phyloP scores from a whole-genome alignment of 75 land plant species.

The Adiantum capillusveneris region DNA sequence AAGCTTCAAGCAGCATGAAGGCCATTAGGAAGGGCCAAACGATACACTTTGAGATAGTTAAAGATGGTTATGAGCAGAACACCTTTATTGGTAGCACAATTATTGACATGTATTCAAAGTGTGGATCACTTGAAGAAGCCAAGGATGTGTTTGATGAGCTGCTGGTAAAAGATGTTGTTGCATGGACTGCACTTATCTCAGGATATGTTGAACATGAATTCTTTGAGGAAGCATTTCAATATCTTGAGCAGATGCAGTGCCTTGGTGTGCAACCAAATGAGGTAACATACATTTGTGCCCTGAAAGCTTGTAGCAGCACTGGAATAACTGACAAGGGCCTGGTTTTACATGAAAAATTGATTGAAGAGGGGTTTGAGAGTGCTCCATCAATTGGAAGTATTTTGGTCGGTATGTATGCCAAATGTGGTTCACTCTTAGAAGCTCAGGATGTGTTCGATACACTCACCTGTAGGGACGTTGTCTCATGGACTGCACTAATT shows the following conservation, averaged over 20 bases:
- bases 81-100: slow-evolving; percentile 45
- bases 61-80: slow-evolving; percentile 24
- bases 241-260: slow-evolving; percentile 34
- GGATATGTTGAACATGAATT: slow-evolving; percentile 50
- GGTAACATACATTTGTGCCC: slow-evolving; percentile 1
- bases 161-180: slow-evolving; percentile 37
- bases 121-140: slow-evolving; percentile 36
- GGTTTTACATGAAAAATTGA: neutral
- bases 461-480: slow-evolving; percentile 32
- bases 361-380: neutral
- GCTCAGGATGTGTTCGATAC: slow-evolving; percentile 25
- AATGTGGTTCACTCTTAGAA: slow-evolving; percentile 20
- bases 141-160: slow-evolving; percentile 35
- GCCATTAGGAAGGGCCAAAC: slow-evolving; percentile 29
- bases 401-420: slow-evolving; percentile 23
- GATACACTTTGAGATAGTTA: slow-evolving; percentile 38
- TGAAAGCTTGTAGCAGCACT: neutral
- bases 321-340: neutral
- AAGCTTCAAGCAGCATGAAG: slow-evolving; percentile 33
- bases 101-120: slow-evolving; percentile 52
- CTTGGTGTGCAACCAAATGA: slow-evolving; percentile 36
- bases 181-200: slow-evolving; percentile 66
- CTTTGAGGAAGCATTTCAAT: slow-evolving; percentile 41
- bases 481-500: slow-evolving; percentile 37
- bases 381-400: slow-evolving; percentile 5